phyloP scores from a whole-genome alignment of 345 rosid genomes.

The Hibiscus trionum region DNA sequence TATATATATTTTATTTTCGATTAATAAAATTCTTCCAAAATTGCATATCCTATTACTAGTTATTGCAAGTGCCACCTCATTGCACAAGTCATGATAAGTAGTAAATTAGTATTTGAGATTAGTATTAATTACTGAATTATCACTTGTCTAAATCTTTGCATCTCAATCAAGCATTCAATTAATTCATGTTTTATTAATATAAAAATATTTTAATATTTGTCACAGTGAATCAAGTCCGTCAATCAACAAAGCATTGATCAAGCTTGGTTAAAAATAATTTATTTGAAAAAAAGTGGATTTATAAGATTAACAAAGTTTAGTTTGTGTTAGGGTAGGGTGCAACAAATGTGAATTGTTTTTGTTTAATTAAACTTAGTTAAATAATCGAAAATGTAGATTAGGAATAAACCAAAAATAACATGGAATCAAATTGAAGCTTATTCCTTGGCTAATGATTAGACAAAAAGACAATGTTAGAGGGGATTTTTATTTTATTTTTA shows the following conservation, averaged over 20 bases:
- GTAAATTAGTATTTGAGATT: no score
- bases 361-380: background rate
- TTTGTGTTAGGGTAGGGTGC: background rate
- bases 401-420: conserved; percentile 5
- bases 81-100: background rate
- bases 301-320: background rate
- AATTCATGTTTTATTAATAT: no score
- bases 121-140: no score
- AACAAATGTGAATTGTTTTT: background rate
- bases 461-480: conserved; percentile 25
- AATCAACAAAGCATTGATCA: no score
- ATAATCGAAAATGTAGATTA: background rate
- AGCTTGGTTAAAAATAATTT: no score
- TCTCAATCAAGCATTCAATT: no score
- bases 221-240: no score
- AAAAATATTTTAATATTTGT: no score
- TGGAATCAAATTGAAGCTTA: conserved; percentile 33
- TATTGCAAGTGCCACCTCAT: background rate
- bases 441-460: conserved; percentile 31
- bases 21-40: background rate
- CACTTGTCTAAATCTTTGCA: no score
- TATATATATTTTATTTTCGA: no score
- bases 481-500: conserved; percentile 6
- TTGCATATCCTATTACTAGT: background rate
- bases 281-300: background rate